Evolutionary conservation across 2,329 filamentous ascomycete species (phyloP).

Genomic region (Cryphonectria naterciae): DNA sequence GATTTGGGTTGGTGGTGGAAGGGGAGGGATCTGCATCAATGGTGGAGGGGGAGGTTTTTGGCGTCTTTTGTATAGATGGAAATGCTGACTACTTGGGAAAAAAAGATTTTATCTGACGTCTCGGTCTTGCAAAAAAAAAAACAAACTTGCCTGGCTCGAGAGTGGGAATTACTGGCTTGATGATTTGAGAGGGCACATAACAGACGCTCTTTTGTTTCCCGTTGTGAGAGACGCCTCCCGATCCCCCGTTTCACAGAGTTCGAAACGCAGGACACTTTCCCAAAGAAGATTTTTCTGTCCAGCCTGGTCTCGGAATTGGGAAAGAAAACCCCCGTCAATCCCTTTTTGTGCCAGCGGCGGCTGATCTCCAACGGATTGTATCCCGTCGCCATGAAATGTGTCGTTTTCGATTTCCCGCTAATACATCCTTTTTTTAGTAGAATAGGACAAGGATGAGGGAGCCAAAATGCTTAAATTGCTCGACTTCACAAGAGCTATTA

Average conservation of each 20-base stretch:
- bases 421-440: not conserved
- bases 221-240: not conserved
- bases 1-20: not conserved
- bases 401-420: too few relatives aligned
- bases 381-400: too few relatives aligned
- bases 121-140: too few relatives aligned
- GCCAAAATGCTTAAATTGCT: not conserved
- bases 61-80: not conserved
- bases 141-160: too few relatives aligned
- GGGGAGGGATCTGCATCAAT: not conserved
- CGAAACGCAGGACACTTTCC: too few relatives aligned
- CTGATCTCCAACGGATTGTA: not conserved
- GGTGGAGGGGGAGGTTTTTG: too few relatives aligned
- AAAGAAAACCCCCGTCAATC: too few relatives aligned
- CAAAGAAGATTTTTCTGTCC: not conserved
- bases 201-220: not conserved
- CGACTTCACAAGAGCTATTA: too few relatives aligned
- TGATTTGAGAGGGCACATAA: not conserved
- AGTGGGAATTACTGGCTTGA: not conserved
- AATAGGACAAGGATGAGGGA: not conserved
- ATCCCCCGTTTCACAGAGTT: not conserved
- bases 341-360: too few relatives aligned
- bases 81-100: not conserved
- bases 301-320: not conserved
- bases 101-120: not conserved